Evolutionary conservation across 805 yeast species (phyloP).

Genomic region (Candida loeiensis): DNA sequence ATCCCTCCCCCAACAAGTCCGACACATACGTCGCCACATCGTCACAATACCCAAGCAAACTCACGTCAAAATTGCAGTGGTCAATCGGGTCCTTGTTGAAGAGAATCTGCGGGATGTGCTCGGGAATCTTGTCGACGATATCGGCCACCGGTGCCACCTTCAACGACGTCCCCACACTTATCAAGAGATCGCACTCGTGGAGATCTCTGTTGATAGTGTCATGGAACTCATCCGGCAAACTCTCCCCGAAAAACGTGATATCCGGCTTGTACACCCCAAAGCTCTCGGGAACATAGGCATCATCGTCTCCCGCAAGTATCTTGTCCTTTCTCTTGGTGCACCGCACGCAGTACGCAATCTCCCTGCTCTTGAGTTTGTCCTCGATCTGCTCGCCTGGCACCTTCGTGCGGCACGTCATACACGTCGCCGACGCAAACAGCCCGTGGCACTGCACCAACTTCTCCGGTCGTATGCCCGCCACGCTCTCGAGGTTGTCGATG

Average conservation of each 20-base stretch:
- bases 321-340: constrained; percentile 36
- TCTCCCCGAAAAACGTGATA: constrained; percentile 88
- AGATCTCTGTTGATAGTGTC: constrained; percentile 56
- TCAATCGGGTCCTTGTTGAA: constrained; percentile 73
- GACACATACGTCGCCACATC: constrained; percentile 65
- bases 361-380: constrained; percentile 52
- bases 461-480: constrained; percentile 67
- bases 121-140: constrained; percentile 69
- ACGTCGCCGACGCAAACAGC: constrained; percentile 83
- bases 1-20: constrained; percentile 20
- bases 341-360: constrained; percentile 69
- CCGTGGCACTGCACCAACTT: constrained; percentile 89
- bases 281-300: constrained; percentile 38
- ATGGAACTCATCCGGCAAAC: constrained; percentile 69
- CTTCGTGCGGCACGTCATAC: constrained; percentile 68
- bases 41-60: constrained; percentile 77
- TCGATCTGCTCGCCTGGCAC: constrained; percentile 65
- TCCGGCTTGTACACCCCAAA: constrained; percentile 89
- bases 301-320: constrained; percentile 22
- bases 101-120: constrained; percentile 76
- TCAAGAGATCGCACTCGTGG: constrained; percentile 65
- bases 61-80: constrained; percentile 77
- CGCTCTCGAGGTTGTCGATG: constrained; percentile 81
- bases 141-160: constrained; percentile 92
- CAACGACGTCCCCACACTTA: constrained; percentile 86